Evolutionary conservation across 202 grass and related monocot species (phyloP), one percentile per base, ranked within the genome.

Genomic region (Zizania palustris): DNA sequence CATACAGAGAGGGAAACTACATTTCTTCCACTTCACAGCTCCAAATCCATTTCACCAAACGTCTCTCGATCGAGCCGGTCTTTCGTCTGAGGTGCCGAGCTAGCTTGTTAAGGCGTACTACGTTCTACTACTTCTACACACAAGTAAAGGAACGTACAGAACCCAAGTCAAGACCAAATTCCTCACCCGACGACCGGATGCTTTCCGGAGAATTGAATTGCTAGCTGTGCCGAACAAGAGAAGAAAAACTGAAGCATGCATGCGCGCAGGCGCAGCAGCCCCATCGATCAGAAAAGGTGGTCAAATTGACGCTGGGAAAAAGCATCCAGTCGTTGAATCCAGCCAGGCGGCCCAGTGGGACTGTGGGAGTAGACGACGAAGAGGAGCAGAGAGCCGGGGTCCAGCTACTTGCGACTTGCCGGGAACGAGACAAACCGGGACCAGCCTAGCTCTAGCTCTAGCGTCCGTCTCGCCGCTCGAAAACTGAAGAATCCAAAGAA

Each of bases 401-500:
- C 28, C 28, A 2, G 28, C 28, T 28, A 28, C 28, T 28, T 28
- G 28, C 28, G 28, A 28, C 28, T 28, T 28, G 28, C 28, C 2
- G 0, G 28, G 28, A 28, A 28, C 28, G 58, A 5, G 78, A 75
- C 65, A 53, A 39, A 86, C 15, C 46, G 13, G 49, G 65, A 82
- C 84, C 65, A 82, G 2, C 28, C 28, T 28, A 49, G 45, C 10
- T n/a, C n/a, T n/a, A n/a, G n/a, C n/a, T n/a, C n/a, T 11, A 33
- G 11, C 3, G 45, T 57, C 22, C 3, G 45, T 57, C 22, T 20
- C 14, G 13, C 7, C 6, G 63, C n/a, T 20, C 9, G 11, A 36
- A 73, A 36, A 57, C 43, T 60, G 39, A 65, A 75, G 54, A 43
- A 79, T 37, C 28, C 71, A 41, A 20, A 63, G 65, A 71, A 81